Base-by-base conservation (phyloP, 805 yeast genomes). In the Barnettozyma californica region DNA sequence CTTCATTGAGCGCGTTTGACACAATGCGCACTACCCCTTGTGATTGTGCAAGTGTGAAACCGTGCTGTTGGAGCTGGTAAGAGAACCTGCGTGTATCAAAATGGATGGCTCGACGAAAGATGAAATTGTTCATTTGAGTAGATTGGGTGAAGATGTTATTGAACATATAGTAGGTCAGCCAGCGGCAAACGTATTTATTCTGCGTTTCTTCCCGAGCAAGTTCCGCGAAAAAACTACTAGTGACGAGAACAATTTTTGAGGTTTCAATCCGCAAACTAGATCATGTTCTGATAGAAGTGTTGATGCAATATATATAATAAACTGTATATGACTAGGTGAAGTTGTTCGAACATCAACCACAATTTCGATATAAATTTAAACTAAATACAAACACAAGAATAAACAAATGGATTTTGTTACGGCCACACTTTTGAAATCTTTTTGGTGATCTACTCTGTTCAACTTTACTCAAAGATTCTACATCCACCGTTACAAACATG, bases 21-120 rank as follows among this genome's bases (percentile, higher is more conserved):
- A 94, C 81, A 5, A 90, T 80, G 37, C 72, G 74, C 6, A 92
- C 86, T 0, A 95, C 87, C 0, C 87, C 80, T 54, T 83, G 87
- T 0, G 96, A 82, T 65, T 94, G 98, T 49, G 80, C 72, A 41
- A 76, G 75, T 6, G 79, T 75, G 65, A 92, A 87, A 9, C 95
- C 95, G 44, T 83, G 80, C 27, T 74, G 72, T 54, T 83, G 60
- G 1, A 62, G 46, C 9, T 54, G 58, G 2, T 47, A 26, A 5
- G 55, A 60, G 27, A 62, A 59, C 38, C 47, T 57, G 34, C 64
- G 54, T 2, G 65, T 60, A 41, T 62, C 64, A 23, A 62, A 58
- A 35, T 57, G 63, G 9, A 56, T 50, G 1, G 48, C 46, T 23
- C 50, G 44, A 16, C 9, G 16, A 0, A 38, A 14, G 8, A 36